Evolutionary conservation across 352 stramenopile species (phyloP).

Genomic region (Phytopythium ostracodes): DNA sequence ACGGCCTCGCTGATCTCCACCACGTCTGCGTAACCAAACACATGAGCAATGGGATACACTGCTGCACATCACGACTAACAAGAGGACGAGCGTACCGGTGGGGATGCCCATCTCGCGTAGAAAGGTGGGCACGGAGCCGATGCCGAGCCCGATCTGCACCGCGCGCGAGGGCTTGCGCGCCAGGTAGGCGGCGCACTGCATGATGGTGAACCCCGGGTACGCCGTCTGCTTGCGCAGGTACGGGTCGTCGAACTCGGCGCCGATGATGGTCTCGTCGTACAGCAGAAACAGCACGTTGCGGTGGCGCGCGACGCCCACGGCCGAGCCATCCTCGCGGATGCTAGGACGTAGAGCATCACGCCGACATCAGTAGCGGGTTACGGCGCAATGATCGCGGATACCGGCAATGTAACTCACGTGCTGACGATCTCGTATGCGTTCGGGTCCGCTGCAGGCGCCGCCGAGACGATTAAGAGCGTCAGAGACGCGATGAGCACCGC

Average conservation of each 20-base stretch:
- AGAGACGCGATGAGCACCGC: not conserved
- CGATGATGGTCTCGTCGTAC: conserved; percentile 79
- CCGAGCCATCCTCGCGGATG: conserved; percentile 41
- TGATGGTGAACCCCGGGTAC: conserved; percentile 80
- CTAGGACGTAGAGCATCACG: too few relatives aligned
- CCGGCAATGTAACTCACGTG: conserved; percentile 5
- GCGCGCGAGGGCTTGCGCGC: conserved; percentile 33
- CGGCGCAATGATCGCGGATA: not conserved
- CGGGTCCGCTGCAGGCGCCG: not conserved
- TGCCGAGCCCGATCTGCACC: conserved; percentile 66
- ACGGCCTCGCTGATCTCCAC: conserved; percentile 72
- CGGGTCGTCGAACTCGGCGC: conserved; percentile 68
- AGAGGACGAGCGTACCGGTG: conserved; percentile 26
- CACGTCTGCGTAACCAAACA: conserved; percentile 31
- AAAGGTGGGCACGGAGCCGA: conserved; percentile 68
- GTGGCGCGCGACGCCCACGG: conserved; percentile 53
- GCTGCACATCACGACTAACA: too few relatives aligned
- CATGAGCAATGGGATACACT: not conserved
- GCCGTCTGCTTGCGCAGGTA: conserved; percentile 53
- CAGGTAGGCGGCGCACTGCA: conserved; percentile 66
- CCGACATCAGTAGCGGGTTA: not conserved
- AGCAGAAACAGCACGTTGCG: conserved; percentile 52
- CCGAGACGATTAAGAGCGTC: not conserved
- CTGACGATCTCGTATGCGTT: conserved; percentile 15
- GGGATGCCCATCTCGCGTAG: conserved; percentile 51